These are phyloP conservation scores for Lichtheimia hyalospora DNA, from an alignment of 371 early-diverging fungal genomes.

Conservation along the genomic window DNA sequence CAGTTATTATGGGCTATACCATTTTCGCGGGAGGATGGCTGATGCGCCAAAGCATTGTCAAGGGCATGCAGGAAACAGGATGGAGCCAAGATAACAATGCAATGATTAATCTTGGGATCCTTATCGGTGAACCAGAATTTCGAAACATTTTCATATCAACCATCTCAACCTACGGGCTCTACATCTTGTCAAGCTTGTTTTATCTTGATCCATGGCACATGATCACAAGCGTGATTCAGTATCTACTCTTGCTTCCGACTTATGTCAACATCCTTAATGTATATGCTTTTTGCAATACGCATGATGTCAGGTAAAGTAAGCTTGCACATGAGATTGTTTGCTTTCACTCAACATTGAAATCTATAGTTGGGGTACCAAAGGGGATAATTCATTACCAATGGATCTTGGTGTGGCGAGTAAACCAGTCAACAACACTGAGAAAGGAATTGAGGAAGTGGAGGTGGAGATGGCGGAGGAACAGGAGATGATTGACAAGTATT, in stretches of 20 bases:
- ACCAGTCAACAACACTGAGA: slow-evolving; percentile 20
- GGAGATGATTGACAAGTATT: slow-evolving; percentile 67
- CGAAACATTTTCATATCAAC: slow-evolving; percentile 79
- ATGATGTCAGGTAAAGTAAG: slow-evolving; percentile 72
- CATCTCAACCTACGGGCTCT: slow-evolving; percentile 85
- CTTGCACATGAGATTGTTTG: too few relatives aligned
- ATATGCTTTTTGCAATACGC: slow-evolving; percentile 87
- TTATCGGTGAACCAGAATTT: slow-evolving; percentile 54
- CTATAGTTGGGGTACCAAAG: slow-evolving; percentile 92
- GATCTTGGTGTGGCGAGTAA: slow-evolving; percentile 55
- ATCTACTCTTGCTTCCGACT: slow-evolving; percentile 81
- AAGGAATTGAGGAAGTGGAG: slow-evolving; percentile 58
- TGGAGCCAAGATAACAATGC: slow-evolving; percentile 20
- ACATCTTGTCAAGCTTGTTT: slow-evolving; percentile 71
- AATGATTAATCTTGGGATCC: slow-evolving; percentile 15
- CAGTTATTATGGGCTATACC: slow-evolving; percentile 56
- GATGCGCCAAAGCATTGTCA: slow-evolving; percentile 34
- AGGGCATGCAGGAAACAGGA: slow-evolving; percentile 15
- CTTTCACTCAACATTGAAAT: neutral
- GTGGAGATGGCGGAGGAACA: slow-evolving; percentile 71
- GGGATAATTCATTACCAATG: slow-evolving; percentile 59
- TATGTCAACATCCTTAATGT: slow-evolving; percentile 90
- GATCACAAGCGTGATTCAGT: slow-evolving; percentile 87
- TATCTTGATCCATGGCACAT: slow-evolving; percentile 94
- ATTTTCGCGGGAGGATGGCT: slow-evolving; percentile 54